phyloP scores from a whole-genome alignment of 1,284 basidiomycete species.

The Pterulicium gracile region DNA sequence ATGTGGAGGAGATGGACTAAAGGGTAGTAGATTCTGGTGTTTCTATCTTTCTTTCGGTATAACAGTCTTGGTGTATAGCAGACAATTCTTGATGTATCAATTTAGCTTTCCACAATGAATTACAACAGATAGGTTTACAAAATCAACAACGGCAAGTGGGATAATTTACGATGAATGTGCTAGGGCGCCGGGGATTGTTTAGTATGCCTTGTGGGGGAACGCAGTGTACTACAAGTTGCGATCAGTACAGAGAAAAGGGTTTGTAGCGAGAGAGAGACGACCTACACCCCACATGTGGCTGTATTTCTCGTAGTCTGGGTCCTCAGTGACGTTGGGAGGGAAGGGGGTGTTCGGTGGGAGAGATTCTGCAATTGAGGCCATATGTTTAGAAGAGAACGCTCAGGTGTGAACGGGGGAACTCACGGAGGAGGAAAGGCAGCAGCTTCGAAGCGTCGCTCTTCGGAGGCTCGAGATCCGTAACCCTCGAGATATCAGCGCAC shows the following conservation, averaged over 20 bases:
- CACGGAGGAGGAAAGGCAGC: conserved; percentile 12
- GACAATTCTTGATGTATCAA: too few species aligned
- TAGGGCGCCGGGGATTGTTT: too few species aligned
- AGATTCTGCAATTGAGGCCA: conserved; percentile 6
- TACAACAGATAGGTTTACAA: too few species aligned
- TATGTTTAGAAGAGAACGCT: neutral
- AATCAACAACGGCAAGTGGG: too few species aligned
- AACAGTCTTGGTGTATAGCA: too few species aligned
- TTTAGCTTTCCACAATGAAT: too few species aligned
- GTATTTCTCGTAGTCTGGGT: conserved; percentile 13
- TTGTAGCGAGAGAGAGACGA: neutral
- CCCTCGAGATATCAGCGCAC: neutral
- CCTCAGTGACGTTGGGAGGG: conserved; percentile 11
- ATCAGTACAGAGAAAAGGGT: neutral
- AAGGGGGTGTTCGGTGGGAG: conserved; percentile 12
- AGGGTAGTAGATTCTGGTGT: too few species aligned
- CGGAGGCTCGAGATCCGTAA: neutral
- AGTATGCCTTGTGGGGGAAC: conserved; percentile 11
- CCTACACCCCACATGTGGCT: conserved; percentile 12
- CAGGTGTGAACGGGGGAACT: conserved; percentile 1
- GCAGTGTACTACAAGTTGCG: conserved; percentile 9
- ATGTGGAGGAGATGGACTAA: conserved; percentile 17
- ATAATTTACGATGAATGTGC: too few species aligned
- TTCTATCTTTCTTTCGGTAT: too few species aligned
- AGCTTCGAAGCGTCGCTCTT: conserved; percentile 7